These are phyloP conservation scores for Cryptococcus wingfieldii DNA, from an alignment of 1,284 basidiomycete genomes.

Conservation along the genomic window DNA sequence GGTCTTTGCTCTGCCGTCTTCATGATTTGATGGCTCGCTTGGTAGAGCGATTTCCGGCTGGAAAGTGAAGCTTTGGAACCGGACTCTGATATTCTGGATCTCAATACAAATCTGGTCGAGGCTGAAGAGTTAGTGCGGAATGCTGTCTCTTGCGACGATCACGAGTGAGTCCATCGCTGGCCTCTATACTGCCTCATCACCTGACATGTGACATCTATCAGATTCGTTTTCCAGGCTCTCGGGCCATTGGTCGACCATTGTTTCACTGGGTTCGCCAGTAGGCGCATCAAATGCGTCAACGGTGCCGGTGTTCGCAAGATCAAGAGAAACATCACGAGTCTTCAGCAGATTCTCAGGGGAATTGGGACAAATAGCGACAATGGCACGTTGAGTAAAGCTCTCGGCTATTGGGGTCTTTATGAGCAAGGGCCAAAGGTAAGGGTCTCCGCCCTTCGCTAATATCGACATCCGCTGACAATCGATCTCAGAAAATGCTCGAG, in stretches of 20 bases:
- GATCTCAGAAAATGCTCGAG: slow-evolving; percentile 65
- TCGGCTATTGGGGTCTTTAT: slow-evolving; percentile 78
- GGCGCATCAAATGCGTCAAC: slow-evolving; percentile 68
- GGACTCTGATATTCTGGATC: slow-evolving; percentile 81
- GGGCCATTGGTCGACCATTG: slow-evolving; percentile 81
- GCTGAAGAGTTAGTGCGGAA: slow-evolving; percentile 67
- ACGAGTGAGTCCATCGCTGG: slow-evolving; percentile 56
- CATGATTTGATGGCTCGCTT: background rate
- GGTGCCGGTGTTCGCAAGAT: slow-evolving; percentile 81
- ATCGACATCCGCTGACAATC: background rate
- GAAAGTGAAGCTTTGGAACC: slow-evolving; percentile 82
- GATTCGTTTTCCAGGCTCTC: slow-evolving; percentile 79
- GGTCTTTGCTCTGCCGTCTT: background rate
- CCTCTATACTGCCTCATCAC: background rate
- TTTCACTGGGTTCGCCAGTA: slow-evolving; percentile 66
- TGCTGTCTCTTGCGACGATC: slow-evolving; percentile 61
- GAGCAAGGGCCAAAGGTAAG: slow-evolving; percentile 66
- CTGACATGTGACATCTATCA: background rate
- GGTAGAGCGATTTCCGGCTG: slow-evolving; percentile 73
- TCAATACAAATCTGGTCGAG: slow-evolving; percentile 75
- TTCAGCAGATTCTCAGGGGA: slow-evolving; percentile 88
- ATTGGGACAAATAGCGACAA: slow-evolving; percentile 58
- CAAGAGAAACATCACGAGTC: slow-evolving; percentile 79
- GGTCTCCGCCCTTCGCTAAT: background rate
- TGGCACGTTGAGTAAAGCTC: slow-evolving; percentile 68